Percentiles rank a stretch among this genome's conserved stretches.
Evolutionary conservation across 106 monocot species (phyloP).

Genomic region (Allium fistulosum): DNA sequence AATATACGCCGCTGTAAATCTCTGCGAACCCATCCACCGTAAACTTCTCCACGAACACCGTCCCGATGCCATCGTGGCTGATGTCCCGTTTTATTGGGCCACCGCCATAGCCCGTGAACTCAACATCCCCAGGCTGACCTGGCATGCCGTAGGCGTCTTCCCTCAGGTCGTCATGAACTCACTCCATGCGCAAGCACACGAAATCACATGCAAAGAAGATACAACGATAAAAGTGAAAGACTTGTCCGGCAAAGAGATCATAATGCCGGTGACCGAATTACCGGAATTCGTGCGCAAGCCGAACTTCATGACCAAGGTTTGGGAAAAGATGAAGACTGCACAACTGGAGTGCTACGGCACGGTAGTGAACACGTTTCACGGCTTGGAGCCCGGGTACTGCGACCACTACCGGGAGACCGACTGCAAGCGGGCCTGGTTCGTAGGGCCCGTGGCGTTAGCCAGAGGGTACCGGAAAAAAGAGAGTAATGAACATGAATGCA

Average conservation of each 20-base stretch:
- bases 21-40: constrained; percentile 13
- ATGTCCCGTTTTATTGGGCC: constrained; percentile 33
- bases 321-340: constrained; percentile 19
- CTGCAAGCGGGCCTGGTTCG: constrained; percentile 18
- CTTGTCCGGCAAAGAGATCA: not conserved
- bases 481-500: not conserved
- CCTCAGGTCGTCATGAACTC: constrained; percentile 33
- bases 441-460: constrained; percentile 27
- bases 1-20: constrained; percentile 33
- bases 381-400: constrained; percentile 19
- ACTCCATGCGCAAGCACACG: constrained; percentile 7
- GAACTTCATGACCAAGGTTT: constrained; percentile 13
- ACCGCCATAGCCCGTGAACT: constrained; percentile 29
- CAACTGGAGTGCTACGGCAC: constrained; percentile 2
- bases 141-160: constrained; percentile 43
- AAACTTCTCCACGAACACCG: constrained; percentile 28
- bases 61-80: constrained; percentile 47
- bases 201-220: not conserved
- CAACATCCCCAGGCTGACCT: constrained; percentile 40
- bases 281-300: constrained; percentile 21
- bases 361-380: not conserved
- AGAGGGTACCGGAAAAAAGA: not conserved
- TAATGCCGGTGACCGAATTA: constrained; percentile 25
- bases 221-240: not conserved
- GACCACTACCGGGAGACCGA: constrained; percentile 8